Base-by-base conservation (phyloP, 139 green algal genomes). In the Asterochloris sp. region DNA sequence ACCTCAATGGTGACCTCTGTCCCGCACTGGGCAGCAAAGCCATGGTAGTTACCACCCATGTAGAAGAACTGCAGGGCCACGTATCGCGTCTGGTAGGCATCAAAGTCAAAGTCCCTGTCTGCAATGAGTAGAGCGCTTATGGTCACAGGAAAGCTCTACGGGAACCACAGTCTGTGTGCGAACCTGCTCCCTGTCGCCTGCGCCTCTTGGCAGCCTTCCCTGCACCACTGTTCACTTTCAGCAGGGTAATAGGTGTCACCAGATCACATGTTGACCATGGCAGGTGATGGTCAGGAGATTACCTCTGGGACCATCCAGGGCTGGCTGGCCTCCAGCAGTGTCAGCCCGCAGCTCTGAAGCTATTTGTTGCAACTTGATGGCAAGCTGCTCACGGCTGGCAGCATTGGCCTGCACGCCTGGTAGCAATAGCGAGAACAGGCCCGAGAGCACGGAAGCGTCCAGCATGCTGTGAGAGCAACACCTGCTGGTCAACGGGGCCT, bases 1-100 rank as follows among this genome's bases (percentile, higher is more conserved):
- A 92, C 92, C 89, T 97, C 93, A 10, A 97, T 91, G 0, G 93
- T 98, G 74, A 93, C 87, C 0, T 93, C 86, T 21, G 82, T 91
- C 82, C 86, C 87, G 24, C 90, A 87, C 81, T 98, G 94, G 19
- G 85, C 81, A 24, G 95, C 93, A 90, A 97, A 97, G 38, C 95
- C 95, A 29, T 91, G 87, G 76, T 95, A 96, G 23, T 80, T 47
- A 86, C 89, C 90, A 9, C 95, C 95, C 0, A 95, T 54, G 75
- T 98, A 98, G 62, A 93, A 86, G 61, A 98, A 62, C 78, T 97
- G 87, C 77, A 98, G 86, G 0, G 93, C 95, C 27, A 98, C 90
- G 75, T 91, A 91, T 11, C 94, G 90, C 64, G 62, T 17, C 26
- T 80, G 79, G 64, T 84, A 87, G 23, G 78, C 29, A 12, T 78